phyloP scores from a whole-genome alignment of 306 rosid species.

The Macrotyloma uniflorum region DNA sequence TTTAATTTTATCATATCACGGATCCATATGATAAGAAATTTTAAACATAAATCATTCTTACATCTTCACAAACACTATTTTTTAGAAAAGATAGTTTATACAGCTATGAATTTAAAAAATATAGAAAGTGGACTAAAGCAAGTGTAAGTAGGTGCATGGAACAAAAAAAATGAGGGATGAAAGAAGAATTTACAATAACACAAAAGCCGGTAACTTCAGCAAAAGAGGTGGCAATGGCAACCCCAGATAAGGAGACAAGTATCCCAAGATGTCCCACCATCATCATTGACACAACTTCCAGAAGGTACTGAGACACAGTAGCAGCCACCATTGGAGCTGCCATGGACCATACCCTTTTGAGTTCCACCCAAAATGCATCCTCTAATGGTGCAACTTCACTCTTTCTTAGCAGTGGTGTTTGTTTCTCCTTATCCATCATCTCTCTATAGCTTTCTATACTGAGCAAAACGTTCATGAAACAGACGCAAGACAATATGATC shows the following conservation, averaged over 20 bases:
- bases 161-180: not conserved
- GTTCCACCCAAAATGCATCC: slow-evolving; percentile 34
- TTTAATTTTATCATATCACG: too few relatives aligned
- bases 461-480: not conserved
- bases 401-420: slow-evolving; percentile 26
- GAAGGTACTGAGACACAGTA: slow-evolving; percentile 44
- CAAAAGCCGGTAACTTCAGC: slow-evolving; percentile 54
- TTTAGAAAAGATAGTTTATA: not conserved
- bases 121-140: not conserved
- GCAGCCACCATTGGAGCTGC: slow-evolving; percentile 60
- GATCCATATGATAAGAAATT: too few relatives aligned
- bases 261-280: slow-evolving; percentile 54
- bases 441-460: slow-evolving; percentile 2
- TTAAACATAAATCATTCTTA: not conserved
- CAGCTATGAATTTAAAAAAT: not conserved
- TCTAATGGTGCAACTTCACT: slow-evolving; percentile 8
- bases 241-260: slow-evolving; percentile 50
- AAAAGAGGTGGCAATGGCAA: slow-evolving; percentile 56
- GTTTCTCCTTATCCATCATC: slow-evolving; percentile 46
- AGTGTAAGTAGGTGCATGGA: not conserved
- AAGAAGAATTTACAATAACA: slow-evolving; percentile 42
- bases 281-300: slow-evolving; percentile 52
- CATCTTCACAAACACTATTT: not conserved
- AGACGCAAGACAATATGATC: not conserved
- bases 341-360: slow-evolving; percentile 43